phyloP scores from a whole-genome alignment of 2,329 filamentous ascomycete species.

The Ploettnerulaceae sp. region DNA sequence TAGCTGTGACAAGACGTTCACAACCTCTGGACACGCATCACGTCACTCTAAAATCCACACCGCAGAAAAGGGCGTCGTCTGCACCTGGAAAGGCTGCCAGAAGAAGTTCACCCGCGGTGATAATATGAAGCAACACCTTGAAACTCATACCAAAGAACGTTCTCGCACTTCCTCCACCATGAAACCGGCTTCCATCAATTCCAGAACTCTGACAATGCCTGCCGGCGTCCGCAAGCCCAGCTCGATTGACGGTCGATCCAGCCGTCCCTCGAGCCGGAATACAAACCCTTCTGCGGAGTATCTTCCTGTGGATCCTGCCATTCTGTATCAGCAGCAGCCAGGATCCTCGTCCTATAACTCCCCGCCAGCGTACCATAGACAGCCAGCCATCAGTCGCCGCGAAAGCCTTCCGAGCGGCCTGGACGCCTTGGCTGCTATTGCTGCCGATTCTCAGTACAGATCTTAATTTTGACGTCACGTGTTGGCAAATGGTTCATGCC shows the following conservation, averaged over 20 bases:
- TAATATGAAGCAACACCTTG: constrained; percentile 83
- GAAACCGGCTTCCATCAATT: constrained; percentile 30
- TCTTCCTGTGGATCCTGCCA: constrained; percentile 18
- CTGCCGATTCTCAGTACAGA: constrained; percentile 9
- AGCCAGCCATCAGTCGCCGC: not conserved
- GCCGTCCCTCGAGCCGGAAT: constrained; percentile 34
- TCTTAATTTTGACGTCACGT: not conserved
- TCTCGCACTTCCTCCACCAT: constrained; percentile 16
- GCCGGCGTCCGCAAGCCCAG: constrained; percentile 31
- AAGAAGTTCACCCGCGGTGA: constrained; percentile 79
- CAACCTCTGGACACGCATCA: constrained; percentile 79
- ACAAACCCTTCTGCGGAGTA: constrained; percentile 8
- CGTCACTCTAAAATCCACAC: constrained; percentile 82
- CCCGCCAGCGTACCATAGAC: not conserved
- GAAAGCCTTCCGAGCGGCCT: constrained; percentile 8
- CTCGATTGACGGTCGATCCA: constrained; percentile 28
- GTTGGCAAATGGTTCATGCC: not conserved
- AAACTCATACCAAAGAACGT: constrained; percentile 65
- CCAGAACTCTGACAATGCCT: constrained; percentile 23
- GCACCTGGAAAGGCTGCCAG: constrained; percentile 63
- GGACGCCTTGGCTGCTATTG: constrained; percentile 15
- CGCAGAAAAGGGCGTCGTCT: constrained; percentile 70
- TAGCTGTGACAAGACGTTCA: constrained; percentile 74
- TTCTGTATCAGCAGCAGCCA: constrained; percentile 10
- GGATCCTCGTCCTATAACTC: not conserved